Base-by-base conservation (phyloP, 2,329 filamentous ascomycete species). In the Pestalotiopsis sp. region DNA sequence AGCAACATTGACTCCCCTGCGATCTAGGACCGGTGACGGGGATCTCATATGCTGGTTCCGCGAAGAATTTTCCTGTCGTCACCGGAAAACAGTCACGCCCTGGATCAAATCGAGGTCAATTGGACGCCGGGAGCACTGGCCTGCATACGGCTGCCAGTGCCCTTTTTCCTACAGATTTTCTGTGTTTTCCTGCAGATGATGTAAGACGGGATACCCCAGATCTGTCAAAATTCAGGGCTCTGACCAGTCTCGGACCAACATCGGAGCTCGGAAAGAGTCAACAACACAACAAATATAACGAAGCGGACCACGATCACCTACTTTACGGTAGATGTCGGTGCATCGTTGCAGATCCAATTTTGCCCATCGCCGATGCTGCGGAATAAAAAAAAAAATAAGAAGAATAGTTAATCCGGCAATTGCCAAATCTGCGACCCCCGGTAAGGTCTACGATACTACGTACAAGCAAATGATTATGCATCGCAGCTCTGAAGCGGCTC, bases 21-120 rank as follows among this genome's bases (percentile, higher is more conserved):
- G 66, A 67, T 63, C 59, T 63, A 67, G 58, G 66, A 63, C 56
- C 66, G 25, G 66, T 67, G 25, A 25, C 66, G 57, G 66, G 58
- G 58, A 63, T 59, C n/a, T 62, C 27, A 59, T 62, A 45, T 45
- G 57, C 41, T 52, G 14, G 25, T 41, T 36, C 57, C 36, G 66
- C 57, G 52, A 52, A 67, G 36, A 52, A 63, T 67, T 67, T 66
- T 57, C 36, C 59, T 31, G 38, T 52, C 39, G 38, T 64, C 61
- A 45, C 61, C n/a, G 61, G 38, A 20, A 62, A 58, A 27, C 57
- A 59, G 27, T 59, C 27, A 36, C 57, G 57, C 27, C 57, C 25
- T 23, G 57, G 13, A 23, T 11, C 23, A 27, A 38, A 27, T 39
- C 38, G 27, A 11, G 38, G 13, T n/a, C 25, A 39, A 36, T 20